phyloP scores from a whole-genome alignment of 2,329 filamentous ascomycete species.

The Arthroderma sp. region DNA sequence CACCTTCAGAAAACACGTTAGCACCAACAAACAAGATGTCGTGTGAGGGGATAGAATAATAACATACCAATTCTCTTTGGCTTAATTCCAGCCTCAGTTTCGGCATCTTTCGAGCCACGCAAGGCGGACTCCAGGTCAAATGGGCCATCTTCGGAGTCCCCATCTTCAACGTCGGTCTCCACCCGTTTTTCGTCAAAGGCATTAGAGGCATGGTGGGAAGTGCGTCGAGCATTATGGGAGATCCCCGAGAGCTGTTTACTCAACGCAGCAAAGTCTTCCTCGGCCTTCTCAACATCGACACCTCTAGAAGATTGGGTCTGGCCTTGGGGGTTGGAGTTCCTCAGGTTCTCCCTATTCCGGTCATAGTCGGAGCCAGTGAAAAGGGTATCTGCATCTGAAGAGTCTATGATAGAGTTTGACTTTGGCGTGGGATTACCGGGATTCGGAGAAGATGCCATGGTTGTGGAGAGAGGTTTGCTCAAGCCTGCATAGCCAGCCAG shows the following conservation, averaged over 20 bases:
- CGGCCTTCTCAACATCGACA: constrained; percentile 34
- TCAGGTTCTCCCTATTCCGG: constrained; percentile 17
- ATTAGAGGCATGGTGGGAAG: constrained; percentile 23
- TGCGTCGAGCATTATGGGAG: constrained; percentile 23
- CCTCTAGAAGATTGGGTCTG: constrained; percentile 23
- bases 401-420: constrained; percentile 2
- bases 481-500: no score
- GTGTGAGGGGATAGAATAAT: neutral
- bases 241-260: constrained; percentile 27
- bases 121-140: constrained; percentile 68
- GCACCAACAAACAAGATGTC: neutral
- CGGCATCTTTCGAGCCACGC: constrained; percentile 57
- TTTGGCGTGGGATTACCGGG: neutral
- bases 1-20: constrained; percentile 31
- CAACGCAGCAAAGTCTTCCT: constrained; percentile 31
- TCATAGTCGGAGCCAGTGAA: constrained; percentile 17
- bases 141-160: constrained; percentile 36
- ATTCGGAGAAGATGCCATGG: no score
- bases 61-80: constrained; percentile 55
- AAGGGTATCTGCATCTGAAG: constrained; percentile 18
- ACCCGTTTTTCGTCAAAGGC: constrained; percentile 15
- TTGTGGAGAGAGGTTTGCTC: no score
- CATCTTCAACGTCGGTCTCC: constrained; percentile 42
- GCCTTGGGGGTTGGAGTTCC: constrained; percentile 21
- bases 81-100: constrained; percentile 64